Evolutionary conservation across 2,329 filamentous ascomycete species (phyloP).

Genomic region (Penicillium hesseltinei): DNA sequence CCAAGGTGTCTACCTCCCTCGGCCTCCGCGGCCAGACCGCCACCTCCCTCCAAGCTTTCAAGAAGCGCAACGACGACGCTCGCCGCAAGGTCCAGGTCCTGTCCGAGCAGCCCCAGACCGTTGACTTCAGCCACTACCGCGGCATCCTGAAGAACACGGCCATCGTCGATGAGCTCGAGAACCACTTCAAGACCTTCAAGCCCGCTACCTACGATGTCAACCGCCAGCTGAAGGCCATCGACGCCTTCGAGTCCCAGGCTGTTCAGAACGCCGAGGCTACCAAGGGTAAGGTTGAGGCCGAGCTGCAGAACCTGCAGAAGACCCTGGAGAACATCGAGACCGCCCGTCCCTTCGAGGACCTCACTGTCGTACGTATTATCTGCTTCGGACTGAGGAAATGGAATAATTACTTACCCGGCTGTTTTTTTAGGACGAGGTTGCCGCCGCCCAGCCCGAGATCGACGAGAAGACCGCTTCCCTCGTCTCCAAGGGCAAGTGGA

Average conservation of each 20-base stretch:
- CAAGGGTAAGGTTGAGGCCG: slow-evolving; percentile 91
- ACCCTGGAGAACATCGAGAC: slow-evolving; percentile 97
- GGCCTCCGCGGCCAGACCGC: slow-evolving; percentile 95
- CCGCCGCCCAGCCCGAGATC: slow-evolving; percentile 89
- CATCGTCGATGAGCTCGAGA: slow-evolving; percentile 95
- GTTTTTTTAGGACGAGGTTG: slow-evolving; percentile 77
- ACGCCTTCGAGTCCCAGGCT: slow-evolving; percentile 95
- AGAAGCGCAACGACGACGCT: slow-evolving; percentile 99
- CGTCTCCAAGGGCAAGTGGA: slow-evolving; percentile 97
- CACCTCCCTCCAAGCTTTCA: slow-evolving; percentile 88
- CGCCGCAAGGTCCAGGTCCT: slow-evolving; percentile 88
- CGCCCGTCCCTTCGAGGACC: slow-evolving; percentile 90
- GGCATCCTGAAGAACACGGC: slow-evolving; percentile 91
- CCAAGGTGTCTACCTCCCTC: slow-evolving; percentile 88
- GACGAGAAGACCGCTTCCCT: slow-evolving; percentile 94
- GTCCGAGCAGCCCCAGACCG: slow-evolving; percentile 75
- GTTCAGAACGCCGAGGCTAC: slow-evolving; percentile 96
- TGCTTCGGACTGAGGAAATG: neutral
- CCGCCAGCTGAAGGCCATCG: slow-evolving; percentile 96
- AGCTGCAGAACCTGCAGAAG: slow-evolving; percentile 89
- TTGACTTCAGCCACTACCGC: slow-evolving; percentile 96
- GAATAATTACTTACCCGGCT: slow-evolving; percentile 12
- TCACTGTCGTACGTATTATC: slow-evolving; percentile 77
- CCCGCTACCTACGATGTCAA: slow-evolving; percentile 86
- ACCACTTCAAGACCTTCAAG: slow-evolving; percentile 88